These are phyloP conservation scores for Fusarium chaquense DNA, from an alignment of 2,329 filamentous ascomycete species.

Conservation along the genomic window DNA sequence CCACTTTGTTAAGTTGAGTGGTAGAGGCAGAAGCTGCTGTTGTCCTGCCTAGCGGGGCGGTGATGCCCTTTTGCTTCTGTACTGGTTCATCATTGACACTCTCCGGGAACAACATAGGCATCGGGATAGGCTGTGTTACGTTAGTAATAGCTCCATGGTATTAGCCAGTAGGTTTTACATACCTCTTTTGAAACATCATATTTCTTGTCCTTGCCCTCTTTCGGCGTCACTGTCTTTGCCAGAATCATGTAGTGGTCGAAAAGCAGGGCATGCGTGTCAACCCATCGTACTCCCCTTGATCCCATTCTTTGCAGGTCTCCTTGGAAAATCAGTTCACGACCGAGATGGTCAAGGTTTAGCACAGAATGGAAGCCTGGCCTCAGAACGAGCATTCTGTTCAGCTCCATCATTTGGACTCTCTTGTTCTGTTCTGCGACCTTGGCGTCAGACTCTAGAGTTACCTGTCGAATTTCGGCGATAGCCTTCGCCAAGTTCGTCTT, in stretches of 20 bases:
- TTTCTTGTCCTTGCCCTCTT: conserved; percentile 79
- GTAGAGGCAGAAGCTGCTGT: conserved; percentile 71
- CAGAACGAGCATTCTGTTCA: conserved; percentile 84
- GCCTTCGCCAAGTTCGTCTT: conserved; percentile 86
- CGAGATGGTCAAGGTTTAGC: conserved; percentile 93
- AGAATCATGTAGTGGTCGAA: conserved; percentile 98
- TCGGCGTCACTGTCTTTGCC: conserved; percentile 80
- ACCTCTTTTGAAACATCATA: conserved; percentile 95
- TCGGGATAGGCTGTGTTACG: conserved; percentile 79
- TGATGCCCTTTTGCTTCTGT: conserved; percentile 82
- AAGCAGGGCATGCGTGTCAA: conserved; percentile 91
- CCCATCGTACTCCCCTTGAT: conserved; percentile 89
- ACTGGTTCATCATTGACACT: conserved; percentile 93
- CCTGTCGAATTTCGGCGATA: conserved; percentile 89
- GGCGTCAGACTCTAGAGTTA: conserved; percentile 90
- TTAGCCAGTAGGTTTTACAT: conserved; percentile 48
- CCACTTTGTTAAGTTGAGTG: conserved; percentile 68
- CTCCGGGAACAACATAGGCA: conserved; percentile 94
- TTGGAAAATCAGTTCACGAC: conserved; percentile 86
- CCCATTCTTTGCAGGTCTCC: conserved; percentile 92
- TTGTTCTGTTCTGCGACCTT: conserved; percentile 93
- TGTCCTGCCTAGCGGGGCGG: conserved; percentile 69
- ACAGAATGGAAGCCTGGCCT: conserved; percentile 90
- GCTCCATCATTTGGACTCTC: conserved; percentile 88
- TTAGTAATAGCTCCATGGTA: conserved; percentile 38